Evolutionary conservation across 768 basidiomycete genomes (phyloP).

Genomic region (Mycena filopes): DNA sequence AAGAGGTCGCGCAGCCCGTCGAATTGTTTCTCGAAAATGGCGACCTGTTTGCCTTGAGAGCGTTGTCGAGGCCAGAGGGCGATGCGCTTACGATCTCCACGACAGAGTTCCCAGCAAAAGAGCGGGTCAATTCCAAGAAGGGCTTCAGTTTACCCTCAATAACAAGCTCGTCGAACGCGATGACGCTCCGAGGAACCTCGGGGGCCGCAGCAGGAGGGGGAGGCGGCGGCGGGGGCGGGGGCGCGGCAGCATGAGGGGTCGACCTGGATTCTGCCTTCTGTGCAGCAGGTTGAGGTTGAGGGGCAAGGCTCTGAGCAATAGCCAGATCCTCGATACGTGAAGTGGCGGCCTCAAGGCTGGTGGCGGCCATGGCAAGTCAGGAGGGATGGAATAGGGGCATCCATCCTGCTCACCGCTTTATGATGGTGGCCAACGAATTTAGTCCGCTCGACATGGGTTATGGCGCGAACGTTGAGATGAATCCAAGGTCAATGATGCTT

Average conservation of each 20-base stretch:
- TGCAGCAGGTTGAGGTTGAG: slow-evolving; percentile 22
- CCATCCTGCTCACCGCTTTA: slow-evolving; percentile 70
- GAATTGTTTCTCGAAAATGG: slow-evolving; percentile 74
- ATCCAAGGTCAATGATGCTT: neutral
- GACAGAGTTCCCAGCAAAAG: slow-evolving; percentile 75
- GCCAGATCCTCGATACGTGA: slow-evolving; percentile 94
- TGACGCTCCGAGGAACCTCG: slow-evolving; percentile 67
- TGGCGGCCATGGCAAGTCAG: slow-evolving; percentile 39
- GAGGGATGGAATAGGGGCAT: slow-evolving; percentile 18
- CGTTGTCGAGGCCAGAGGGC: neutral
- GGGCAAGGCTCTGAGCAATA: slow-evolving; percentile 48
- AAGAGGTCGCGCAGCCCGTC: slow-evolving; percentile 76
- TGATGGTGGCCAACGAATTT: slow-evolving; percentile 82
- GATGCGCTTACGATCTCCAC: slow-evolving; percentile 75
- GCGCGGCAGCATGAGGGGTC: slow-evolving; percentile 42
- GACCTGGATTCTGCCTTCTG: slow-evolving; percentile 28
- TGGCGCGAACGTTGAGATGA: neutral
- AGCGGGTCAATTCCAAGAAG: slow-evolving; percentile 76
- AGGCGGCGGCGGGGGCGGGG: slow-evolving; percentile 49
- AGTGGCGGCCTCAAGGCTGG: slow-evolving; percentile 91
- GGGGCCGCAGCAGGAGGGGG: slow-evolving; percentile 46
- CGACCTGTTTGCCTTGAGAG: slow-evolving; percentile 58
- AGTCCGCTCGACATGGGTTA: slow-evolving; percentile 60
- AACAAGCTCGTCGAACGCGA: slow-evolving; percentile 79
- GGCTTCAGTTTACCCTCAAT: slow-evolving; percentile 79